A percentile compares a stretch with the other conserved stretches of the same genome.
Evolutionary conservation across 2,329 filamentous ascomycete species (phyloP).

Genomic region (Orbilia brochopaga): DNA sequence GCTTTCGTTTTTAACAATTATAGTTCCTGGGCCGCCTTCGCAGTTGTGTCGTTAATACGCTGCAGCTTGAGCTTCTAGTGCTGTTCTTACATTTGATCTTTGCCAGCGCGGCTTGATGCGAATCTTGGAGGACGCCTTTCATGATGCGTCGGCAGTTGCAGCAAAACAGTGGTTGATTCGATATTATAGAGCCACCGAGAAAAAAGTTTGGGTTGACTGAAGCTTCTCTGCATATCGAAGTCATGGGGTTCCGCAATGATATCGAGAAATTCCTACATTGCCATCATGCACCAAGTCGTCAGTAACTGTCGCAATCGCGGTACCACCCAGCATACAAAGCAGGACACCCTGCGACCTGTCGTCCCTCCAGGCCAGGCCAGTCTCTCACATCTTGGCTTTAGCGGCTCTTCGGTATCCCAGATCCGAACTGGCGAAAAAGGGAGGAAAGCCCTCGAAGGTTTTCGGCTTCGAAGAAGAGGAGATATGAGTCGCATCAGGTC

Average conservation of each 20-base stretch:
- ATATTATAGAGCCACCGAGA: constrained; percentile 41
- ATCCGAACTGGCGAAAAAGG: constrained; percentile 36
- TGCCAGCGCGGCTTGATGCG: constrained; percentile 26
- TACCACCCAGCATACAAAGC: not conserved
- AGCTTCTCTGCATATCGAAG: constrained; percentile 39
- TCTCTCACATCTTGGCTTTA: constrained; percentile 40
- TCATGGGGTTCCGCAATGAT: constrained; percentile 47
- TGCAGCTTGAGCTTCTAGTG: not conserved
- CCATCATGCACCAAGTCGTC: not conserved
- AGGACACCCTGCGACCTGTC: no score
- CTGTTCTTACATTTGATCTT: constrained; percentile 38
- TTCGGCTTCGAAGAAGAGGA: constrained; percentile 30
- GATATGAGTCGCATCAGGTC: constrained; percentile 29
- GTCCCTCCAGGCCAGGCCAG: no score
- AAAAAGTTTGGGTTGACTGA: constrained; percentile 45
- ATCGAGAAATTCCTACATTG: constrained; percentile 43
- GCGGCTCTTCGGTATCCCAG: constrained; percentile 31
- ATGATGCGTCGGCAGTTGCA: constrained; percentile 41
- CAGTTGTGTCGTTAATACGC: not conserved
- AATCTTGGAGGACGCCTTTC: constrained; percentile 39
- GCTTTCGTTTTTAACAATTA: constrained; percentile 47
- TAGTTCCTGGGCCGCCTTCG: constrained; percentile 45
- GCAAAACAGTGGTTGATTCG: constrained; percentile 44
- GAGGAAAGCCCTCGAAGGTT: constrained; percentile 45
- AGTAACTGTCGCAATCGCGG: not conserved